phyloP scores from a whole-genome alignment of 1,284 basidiomycete species.

The Earliella scabrosa region DNA sequence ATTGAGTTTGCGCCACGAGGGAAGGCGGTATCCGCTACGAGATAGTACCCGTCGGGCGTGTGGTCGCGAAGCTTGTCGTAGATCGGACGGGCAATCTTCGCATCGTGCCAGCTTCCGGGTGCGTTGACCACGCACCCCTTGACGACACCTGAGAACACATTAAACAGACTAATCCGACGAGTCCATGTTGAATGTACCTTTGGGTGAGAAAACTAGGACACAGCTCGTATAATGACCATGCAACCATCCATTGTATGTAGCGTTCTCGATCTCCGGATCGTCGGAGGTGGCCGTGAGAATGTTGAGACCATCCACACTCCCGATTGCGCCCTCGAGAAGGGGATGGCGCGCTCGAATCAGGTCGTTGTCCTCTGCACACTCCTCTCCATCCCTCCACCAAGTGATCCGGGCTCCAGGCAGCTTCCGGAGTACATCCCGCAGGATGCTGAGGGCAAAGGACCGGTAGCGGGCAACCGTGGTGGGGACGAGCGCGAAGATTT shows the following conservation, averaged over 20 bases:
- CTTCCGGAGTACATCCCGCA: slow-evolving; percentile 35
- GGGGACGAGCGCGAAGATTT: slow-evolving; percentile 42
- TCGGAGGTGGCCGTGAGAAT: slow-evolving; percentile 25
- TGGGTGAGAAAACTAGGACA: slow-evolving; percentile 34
- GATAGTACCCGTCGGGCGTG: slow-evolving; percentile 44
- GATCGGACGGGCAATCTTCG: slow-evolving; percentile 42
- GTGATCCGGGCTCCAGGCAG: slow-evolving; percentile 40
- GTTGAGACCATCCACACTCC: slow-evolving; percentile 35
- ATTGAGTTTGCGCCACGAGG: slow-evolving; percentile 38
- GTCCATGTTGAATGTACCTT: slow-evolving; percentile 30
- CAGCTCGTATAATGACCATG: slow-evolving; percentile 43
- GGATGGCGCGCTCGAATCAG: slow-evolving; percentile 36
- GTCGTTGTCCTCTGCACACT: slow-evolving; percentile 4
- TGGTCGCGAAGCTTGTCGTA: slow-evolving; percentile 38
- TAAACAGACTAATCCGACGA: background rate
- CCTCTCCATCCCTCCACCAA: slow-evolving; percentile 38
- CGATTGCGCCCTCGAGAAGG: slow-evolving; percentile 45
- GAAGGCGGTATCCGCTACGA: slow-evolving; percentile 50
- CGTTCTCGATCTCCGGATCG: slow-evolving; percentile 49
- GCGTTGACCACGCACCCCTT: slow-evolving; percentile 42
- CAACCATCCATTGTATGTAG: slow-evolving; percentile 54
- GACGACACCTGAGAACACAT: slow-evolving; percentile 25
- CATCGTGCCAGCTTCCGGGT: slow-evolving; percentile 55
- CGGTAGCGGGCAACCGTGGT: slow-evolving; percentile 39
- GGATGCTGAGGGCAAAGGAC: slow-evolving; percentile 36